Conservation (phyloP, 2,329 filamentous ascomycete genomes). For the Trichoderma sp. region DNA sequence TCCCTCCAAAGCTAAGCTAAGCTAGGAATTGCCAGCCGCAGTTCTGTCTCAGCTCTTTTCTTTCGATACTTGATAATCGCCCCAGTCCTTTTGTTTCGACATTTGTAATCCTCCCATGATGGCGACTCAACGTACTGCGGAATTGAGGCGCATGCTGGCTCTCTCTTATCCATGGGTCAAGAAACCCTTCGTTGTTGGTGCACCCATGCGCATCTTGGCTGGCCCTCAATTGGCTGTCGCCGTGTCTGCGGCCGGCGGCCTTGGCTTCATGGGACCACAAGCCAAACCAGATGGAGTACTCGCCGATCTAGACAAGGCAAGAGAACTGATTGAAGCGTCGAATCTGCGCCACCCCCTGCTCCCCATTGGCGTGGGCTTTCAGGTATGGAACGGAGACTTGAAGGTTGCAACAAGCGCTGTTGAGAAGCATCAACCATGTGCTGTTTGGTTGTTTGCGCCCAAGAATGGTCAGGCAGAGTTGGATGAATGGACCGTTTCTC, state of each 20-base stretch:
- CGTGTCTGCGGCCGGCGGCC: constrained; percentile 70
- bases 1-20: not conserved
- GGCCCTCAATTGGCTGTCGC: constrained; percentile 58
- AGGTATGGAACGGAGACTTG: constrained; percentile 48
- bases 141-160: constrained; percentile 21
- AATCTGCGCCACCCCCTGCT: constrained; percentile 26
- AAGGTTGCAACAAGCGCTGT: constrained; percentile 36
- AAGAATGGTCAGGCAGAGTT: constrained; percentile 39
- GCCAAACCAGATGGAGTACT: constrained; percentile 38
- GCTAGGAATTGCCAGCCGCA: not conserved
- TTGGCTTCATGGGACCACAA: constrained; percentile 52
- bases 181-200: constrained; percentile 55
- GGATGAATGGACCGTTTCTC: constrained; percentile 47
- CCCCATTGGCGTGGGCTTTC: constrained; percentile 51
- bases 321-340: constrained; percentile 29
- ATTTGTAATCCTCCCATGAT: not conserved
- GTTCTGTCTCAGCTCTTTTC: not conserved
- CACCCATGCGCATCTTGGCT: constrained; percentile 70
- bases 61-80: not conserved
- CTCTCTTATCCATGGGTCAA: constrained; percentile 39
- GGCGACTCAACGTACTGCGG: constrained; percentile 2
- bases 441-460: constrained; percentile 53
- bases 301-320: constrained; percentile 37
- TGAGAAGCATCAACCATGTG: constrained; percentile 38
- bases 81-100: not conserved